Evolutionary conservation across 2,329 filamentous ascomycete species (phyloP).

Genomic region (Polytolypa hystricis): DNA sequence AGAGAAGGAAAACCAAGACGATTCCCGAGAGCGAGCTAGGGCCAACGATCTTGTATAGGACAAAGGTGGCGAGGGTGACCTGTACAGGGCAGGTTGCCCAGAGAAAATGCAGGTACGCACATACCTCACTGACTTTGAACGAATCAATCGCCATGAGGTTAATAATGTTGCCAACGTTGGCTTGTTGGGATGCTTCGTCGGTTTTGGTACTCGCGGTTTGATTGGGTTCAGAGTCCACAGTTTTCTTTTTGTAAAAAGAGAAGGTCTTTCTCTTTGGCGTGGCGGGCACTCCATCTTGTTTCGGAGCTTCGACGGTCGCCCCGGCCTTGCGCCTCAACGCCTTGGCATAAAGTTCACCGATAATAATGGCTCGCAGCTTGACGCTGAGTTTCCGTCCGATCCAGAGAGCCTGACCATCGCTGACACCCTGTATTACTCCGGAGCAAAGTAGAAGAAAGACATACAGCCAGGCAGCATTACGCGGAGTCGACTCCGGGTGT

Average conservation of each 20-base stretch:
- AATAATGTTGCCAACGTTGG: slow-evolving; percentile 95
- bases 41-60: slow-evolving; percentile 85
- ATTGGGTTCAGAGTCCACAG: slow-evolving; percentile 8
- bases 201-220: slow-evolving; percentile 16
- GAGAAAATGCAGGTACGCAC: slow-evolving; percentile 91
- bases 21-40: slow-evolving; percentile 90
- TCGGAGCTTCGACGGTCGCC: slow-evolving; percentile 60
- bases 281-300: slow-evolving; percentile 40
- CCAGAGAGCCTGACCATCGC: slow-evolving; percentile 80
- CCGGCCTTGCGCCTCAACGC: slow-evolving; percentile 83
- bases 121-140: slow-evolving; percentile 94
- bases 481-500: slow-evolving; percentile 59
- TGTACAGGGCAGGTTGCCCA: slow-evolving; percentile 85
- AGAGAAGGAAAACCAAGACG: slow-evolving; percentile 73
- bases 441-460: slow-evolving; percentile 81
- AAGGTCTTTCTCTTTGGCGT: slow-evolving; percentile 37
- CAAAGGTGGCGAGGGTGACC: slow-evolving; percentile 63
- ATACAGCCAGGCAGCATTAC: slow-evolving; percentile 90
- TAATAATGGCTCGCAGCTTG: slow-evolving; percentile 82
- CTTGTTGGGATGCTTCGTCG: slow-evolving; percentile 54
- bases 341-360: slow-evolving; percentile 96
- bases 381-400: slow-evolving; percentile 92
- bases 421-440: slow-evolving; percentile 68
- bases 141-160: slow-evolving; percentile 99
- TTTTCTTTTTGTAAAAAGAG: slow-evolving; percentile 50